Base-by-base conservation (phyloP, 768 basidiomycete species). In the Nidularia pulvinata region DNA sequence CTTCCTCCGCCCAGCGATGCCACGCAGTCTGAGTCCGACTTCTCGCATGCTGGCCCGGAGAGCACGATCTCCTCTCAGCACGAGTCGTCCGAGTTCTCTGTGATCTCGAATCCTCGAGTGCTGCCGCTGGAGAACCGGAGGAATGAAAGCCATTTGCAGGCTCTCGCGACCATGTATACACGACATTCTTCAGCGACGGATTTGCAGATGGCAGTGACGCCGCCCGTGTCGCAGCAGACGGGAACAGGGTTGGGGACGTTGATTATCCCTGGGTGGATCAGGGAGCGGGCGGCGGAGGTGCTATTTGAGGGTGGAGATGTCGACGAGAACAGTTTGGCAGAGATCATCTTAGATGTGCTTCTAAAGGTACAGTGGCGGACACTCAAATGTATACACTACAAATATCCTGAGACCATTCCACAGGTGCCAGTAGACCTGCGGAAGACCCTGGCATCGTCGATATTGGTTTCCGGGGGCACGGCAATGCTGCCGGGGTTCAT, bases 401-500 rank as follows among this genome's bases (percentile, higher is more conserved):
- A 25, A 25, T 25, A 4, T 25, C 25, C 25, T 25, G 25, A 25
- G 25, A 25, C 25, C 25, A 2, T 16, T 57, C n/a, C 57, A 1
- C 61, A 97, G 93, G 84, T 91, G 0, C 93, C 97, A 0, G 79
- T 95, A 22, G 96, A 99, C 68, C 84, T 98, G 14, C 86, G 95
- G 11, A 87, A 86, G 66, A 86, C 87, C 0, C 76, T 98, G 60
- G 85, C 87, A 1, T 88, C 90, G 0, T 89, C 91, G 5, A 88
- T 99, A 47, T 79, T 98, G 44, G 80, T 97, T 34, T 80, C 82
- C 1, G 97, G 97, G 5, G 97, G 97, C 0, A 95, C 93, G 1
- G 79, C 91, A 3, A 93, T 93, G 86, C 71, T 98, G 7, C 93
- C 95, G 1, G 94, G 94, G 0, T 96, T 98, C 69, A 91, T 96